A percentile compares a stretch with the other conserved stretches of the same genome.
Conservation (phyloP, 192 early-diverging fungal genomes). For the Dimargaris verticillata region DNA sequence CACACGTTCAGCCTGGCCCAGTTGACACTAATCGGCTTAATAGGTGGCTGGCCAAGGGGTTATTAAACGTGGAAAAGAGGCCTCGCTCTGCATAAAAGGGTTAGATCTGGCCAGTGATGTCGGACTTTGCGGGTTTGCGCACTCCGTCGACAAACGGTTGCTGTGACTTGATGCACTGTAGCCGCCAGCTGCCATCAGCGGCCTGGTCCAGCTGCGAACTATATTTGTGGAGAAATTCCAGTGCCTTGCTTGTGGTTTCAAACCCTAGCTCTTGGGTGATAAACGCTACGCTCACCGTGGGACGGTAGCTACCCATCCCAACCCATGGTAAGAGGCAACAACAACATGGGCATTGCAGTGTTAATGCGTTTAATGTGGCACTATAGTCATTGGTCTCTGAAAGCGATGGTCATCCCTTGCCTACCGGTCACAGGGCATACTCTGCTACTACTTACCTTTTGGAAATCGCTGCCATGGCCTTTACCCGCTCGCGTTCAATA, state of each 20-base stretch:
- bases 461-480: constrained; percentile 51
- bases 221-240: constrained; percentile 32
- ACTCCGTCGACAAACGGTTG: constrained; percentile 28
- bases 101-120: constrained; percentile 66
- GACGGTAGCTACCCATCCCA: constrained; percentile 30
- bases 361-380: background rate
- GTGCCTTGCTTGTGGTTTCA: constrained; percentile 21
- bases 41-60: no score
- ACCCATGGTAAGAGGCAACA: background rate
- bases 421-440: background rate
- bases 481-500: constrained; percentile 66
- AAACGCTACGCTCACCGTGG: constrained; percentile 35
- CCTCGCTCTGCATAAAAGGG: no score
- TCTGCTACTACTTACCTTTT: background rate
- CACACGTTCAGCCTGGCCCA: no score
- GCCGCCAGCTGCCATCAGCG: constrained; percentile 13
- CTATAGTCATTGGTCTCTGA: background rate
- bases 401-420: background rate
- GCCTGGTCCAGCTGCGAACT: constrained; percentile 17
- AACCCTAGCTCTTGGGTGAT: constrained; percentile 57
- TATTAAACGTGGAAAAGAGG: no score
- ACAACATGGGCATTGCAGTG: background rate
- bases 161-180: constrained; percentile 43
- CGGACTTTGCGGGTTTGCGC: constrained; percentile 48
- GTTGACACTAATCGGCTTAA: no score